Conservation (phyloP, 1,284 basidiomycete species). For the Phlebopus sp. region DNA sequence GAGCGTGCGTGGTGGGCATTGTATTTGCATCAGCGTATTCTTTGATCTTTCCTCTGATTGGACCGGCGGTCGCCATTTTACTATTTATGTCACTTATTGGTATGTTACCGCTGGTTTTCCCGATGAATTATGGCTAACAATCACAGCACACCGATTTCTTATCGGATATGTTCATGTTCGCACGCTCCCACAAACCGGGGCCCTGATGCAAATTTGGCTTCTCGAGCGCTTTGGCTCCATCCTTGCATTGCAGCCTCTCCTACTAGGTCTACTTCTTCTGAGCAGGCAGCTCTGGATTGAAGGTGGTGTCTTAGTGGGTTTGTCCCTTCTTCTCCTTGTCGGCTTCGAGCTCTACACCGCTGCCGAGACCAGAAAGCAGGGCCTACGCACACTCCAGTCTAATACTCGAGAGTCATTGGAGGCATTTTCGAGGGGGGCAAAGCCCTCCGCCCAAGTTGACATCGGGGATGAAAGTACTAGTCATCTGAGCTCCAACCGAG, state of each 20-base stretch:
- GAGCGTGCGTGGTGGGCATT: conserved; percentile 64
- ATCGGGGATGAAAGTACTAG: conserved; percentile 52
- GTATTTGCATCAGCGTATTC: conserved; percentile 70
- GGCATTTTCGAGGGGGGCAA: conserved; percentile 47
- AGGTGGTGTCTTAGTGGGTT: conserved; percentile 58
- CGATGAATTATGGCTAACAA: conserved; percentile 3
- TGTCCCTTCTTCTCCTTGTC: conserved; percentile 50
- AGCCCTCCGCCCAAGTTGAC: conserved; percentile 32
- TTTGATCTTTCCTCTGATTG: conserved; percentile 74
- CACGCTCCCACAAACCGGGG: conserved; percentile 68
- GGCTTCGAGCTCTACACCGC: conserved; percentile 57
- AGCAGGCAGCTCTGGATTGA: conserved; percentile 67
- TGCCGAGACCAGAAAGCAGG: conserved; percentile 48
- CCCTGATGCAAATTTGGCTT: conserved; percentile 70
- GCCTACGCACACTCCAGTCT: conserved; percentile 47
- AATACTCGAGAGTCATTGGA: conserved; percentile 58
- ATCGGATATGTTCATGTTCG: conserved; percentile 72
- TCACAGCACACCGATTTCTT: conserved; percentile 67
- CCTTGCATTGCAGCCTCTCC: conserved; percentile 65
- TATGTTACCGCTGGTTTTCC: conserved; percentile 31
- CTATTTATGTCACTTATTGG: conserved; percentile 69
- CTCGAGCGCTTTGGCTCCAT: conserved; percentile 65
- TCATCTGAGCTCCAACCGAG: conserved; percentile 47
- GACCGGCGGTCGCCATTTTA: conserved; percentile 64
- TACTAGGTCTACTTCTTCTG: conserved; percentile 71